Evolutionary conservation across 2,329 filamentous ascomycete species (phyloP), one percentile per base, ranked within the genome.

Genomic region (Fusarium oxysporum): DNA sequence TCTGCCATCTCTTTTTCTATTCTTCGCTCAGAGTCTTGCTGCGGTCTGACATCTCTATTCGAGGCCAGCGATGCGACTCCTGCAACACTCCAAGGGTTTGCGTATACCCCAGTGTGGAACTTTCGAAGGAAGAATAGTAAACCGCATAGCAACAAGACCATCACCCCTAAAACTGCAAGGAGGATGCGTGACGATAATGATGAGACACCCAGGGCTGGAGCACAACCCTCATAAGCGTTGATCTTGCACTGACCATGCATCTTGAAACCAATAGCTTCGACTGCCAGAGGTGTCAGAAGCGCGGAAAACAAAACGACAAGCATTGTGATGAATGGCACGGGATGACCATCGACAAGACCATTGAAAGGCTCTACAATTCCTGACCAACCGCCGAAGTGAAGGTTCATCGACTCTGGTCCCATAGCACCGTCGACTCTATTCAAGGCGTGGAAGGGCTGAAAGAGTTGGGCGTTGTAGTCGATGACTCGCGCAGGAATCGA

Each of bases 371-470:
- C 77, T 3, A 81, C 14, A 11, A 86, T 76, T 10, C 81, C 80
- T 14, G 78, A 76, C 60, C 82, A 72, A 0, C 84, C 83, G 7
- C 73, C 64, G 35, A 85, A 86, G 62, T 84, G 80, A 13, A 86
- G 78, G 8, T 81, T 84, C 57, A 87, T 79, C 0, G 85, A 86
- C 44, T 85, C 80, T 2, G 76, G 71, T 0, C 85, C 85, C 0
- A 76, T 60, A 0, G 82, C 83, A 6, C 85, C 85, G 8, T 78
- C 74, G 0, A 78, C 70, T 11, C 72, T 78, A n/a, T 82, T 80
- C 33, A 88, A 77, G 8, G 83, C 80, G 61, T 84, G 82, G 70
- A 86, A 87, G 6, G 85, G 85, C 62, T 84, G 83, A 55, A 84
- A 84, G 2, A 83, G 76, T 62, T 84, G 83, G 8, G 80, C 83